phyloP scores from a whole-genome alignment of 169 alveolate species.

The Cryptosporidium ryanae region DNA sequence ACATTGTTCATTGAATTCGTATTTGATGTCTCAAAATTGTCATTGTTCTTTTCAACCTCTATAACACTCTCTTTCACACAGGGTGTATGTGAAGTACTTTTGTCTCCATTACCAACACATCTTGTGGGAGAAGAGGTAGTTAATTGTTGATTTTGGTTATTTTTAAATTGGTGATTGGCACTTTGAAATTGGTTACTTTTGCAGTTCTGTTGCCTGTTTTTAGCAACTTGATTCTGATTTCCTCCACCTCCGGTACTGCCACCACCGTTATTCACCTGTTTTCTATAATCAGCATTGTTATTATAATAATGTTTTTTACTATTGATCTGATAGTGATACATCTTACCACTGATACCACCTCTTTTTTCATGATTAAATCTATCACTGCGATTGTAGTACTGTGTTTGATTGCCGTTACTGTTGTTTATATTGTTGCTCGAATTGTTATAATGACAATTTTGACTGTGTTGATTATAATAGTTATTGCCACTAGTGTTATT shows the following conservation, averaged over 20 bases:
- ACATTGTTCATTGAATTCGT: neutral
- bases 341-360: neutral
- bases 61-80: too few relatives aligned
- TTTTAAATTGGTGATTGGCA: too few relatives aligned
- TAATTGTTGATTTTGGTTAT: too few relatives aligned
- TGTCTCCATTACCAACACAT: too few relatives aligned
- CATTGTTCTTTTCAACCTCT: too few relatives aligned
- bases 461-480: slow-evolving; percentile 19
- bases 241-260: neutral
- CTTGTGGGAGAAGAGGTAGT: too few relatives aligned
- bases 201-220: too few relatives aligned
- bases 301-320: slow-evolving; percentile 5
- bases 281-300: slow-evolving; percentile 11
- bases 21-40: neutral
- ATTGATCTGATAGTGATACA: slow-evolving; percentile 7
- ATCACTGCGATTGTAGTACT: neutral
- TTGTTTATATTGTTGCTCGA: neutral
- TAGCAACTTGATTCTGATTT: too few relatives aligned
- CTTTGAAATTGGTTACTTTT: too few relatives aligned
- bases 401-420: neutral
- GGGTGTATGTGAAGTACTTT: too few relatives aligned
- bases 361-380: slow-evolving; percentile 38
- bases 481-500: neutral
- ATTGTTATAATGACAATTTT: neutral
- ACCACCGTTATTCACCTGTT: neutral